Evolutionary conservation across 257 asterid species (phyloP).

Genomic region (Solanum appendiculatum): DNA sequence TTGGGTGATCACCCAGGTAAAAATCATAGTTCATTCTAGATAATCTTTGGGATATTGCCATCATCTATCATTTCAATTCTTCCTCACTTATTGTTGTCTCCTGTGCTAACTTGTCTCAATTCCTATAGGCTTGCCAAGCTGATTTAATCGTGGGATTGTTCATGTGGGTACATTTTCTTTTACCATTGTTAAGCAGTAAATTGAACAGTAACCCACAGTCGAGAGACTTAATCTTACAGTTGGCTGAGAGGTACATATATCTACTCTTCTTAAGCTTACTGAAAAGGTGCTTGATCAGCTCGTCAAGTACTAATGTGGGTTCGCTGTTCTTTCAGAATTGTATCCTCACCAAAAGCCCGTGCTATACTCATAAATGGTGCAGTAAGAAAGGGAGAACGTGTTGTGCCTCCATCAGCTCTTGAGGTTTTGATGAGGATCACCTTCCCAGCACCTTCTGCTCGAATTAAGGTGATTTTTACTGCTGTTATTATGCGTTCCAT

Average conservation of each 20-base stretch:
- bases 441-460: constrained; percentile 59
- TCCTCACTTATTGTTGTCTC: background rate
- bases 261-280: background rate
- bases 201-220: constrained; percentile 57
- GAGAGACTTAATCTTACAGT: constrained; percentile 76
- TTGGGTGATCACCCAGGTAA: constrained; percentile 75
- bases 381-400: constrained; percentile 72
- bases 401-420: constrained; percentile 66
- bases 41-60: background rate
- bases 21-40: background rate
- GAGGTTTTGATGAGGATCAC: constrained; percentile 52
- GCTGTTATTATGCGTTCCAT: background rate
- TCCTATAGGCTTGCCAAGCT: constrained; percentile 57
- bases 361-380: constrained; percentile 49
- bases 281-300: background rate
- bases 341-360: constrained; percentile 66
- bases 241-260: constrained; percentile 55
- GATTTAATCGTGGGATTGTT: constrained; percentile 71
- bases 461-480: constrained; percentile 48
- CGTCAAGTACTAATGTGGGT: background rate
- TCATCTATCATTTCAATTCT: background rate
- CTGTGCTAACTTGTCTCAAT: background rate
- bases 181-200: constrained; percentile 69
- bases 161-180: constrained; percentile 56
- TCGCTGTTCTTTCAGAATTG: constrained; percentile 33